phyloP scores from a whole-genome alignment of 1,284 basidiomycete genomes.

The Ganoderma sp. region DNA sequence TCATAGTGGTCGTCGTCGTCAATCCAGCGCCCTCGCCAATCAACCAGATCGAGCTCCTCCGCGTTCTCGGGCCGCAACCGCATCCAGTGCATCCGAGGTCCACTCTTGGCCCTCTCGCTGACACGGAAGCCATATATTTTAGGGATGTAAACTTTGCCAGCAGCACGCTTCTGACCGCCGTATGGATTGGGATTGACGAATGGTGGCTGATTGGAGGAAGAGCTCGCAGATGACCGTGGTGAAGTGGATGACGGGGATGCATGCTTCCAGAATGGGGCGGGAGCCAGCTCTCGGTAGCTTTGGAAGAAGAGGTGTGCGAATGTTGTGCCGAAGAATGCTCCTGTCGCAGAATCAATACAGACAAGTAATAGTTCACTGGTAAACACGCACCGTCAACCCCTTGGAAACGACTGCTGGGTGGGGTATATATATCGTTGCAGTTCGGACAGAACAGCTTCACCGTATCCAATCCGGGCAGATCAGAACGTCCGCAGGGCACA shows the following conservation, averaged over 20 bases:
- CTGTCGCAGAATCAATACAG: conserved; percentile 47
- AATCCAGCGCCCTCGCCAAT: conserved; percentile 87
- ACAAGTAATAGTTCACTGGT: not conserved
- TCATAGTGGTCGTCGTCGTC: conserved; percentile 72
- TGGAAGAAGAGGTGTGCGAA: conserved; percentile 99
- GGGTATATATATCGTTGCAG: conserved; percentile 96
- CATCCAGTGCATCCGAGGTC: conserved; percentile 97
- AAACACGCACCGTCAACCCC: conserved; percentile 85
- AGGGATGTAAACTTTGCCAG: conserved; percentile 87
- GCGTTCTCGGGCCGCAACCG: conserved; percentile 81
- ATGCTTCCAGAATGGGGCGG: conserved; percentile 84
- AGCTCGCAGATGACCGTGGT: conserved; percentile 52
- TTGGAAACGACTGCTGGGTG: conserved; percentile 94
- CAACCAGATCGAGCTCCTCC: conserved; percentile 84
- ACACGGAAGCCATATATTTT: conserved; percentile 94
- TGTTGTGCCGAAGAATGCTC: conserved; percentile 98
- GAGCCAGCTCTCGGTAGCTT: conserved; percentile 90
- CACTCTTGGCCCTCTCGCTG: conserved; percentile 84
- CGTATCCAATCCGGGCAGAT: conserved; percentile 97
- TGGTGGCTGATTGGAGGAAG: conserved; percentile 54
- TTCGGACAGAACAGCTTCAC: conserved; percentile 99
- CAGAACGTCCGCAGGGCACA: conserved; percentile 94
- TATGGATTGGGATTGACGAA: conserved; percentile 85
- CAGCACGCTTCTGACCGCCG: conserved; percentile 85
- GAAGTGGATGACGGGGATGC: conserved; percentile 61